Base-by-base conservation (phyloP, 306 rosid species). In the Cucumis hystrix region DNA sequence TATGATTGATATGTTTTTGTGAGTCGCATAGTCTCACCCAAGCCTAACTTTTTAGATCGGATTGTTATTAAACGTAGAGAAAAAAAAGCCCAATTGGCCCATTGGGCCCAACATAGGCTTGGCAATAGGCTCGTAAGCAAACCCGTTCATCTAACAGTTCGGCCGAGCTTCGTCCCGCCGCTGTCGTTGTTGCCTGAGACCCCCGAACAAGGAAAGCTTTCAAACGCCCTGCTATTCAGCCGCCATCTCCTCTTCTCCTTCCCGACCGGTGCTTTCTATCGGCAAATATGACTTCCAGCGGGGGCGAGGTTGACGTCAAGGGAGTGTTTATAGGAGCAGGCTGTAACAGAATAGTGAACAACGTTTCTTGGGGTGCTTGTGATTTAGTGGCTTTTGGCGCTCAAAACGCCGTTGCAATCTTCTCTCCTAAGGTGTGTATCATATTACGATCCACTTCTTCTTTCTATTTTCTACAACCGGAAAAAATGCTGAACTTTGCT, bases 301-400 rank as follows among this genome's bases (percentile, higher is more conserved):
- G 41, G 28, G 72, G 14, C 18, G 83, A 69, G 8, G 82, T 78
- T 25, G 93, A 85, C 80, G 96, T 86, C 40, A 89, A 92, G 75
- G 75, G 81, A 69, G 85, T 86, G 55, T 95, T 95, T 57, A 86
- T 92, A 47, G 99, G 97, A 83, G 96, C 97, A 45, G 97, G 97
- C 7, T 95, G 99, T 81, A 95, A 95, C 87, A 85, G 93, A 80
- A 79, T 92, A 76, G 97, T 92, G 52, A 92, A 92, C 88, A 95
- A 95, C 82, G 93, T 90, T 25, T 90, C 97, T 0, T 95, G 93
- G 93, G 97, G 97, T 12, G 97, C 97, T 64, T 95, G 86, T 79
- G 93, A 90, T 80, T 86, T 95, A 6, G 88, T 90, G 30, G 87
- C 99, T 20, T 95, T 92, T 74, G 97, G 97, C 25, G 89, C 97